Conservation (phyloP, 2,329 filamentous ascomycete genomes). For the Macrophomina phaseolina region DNA sequence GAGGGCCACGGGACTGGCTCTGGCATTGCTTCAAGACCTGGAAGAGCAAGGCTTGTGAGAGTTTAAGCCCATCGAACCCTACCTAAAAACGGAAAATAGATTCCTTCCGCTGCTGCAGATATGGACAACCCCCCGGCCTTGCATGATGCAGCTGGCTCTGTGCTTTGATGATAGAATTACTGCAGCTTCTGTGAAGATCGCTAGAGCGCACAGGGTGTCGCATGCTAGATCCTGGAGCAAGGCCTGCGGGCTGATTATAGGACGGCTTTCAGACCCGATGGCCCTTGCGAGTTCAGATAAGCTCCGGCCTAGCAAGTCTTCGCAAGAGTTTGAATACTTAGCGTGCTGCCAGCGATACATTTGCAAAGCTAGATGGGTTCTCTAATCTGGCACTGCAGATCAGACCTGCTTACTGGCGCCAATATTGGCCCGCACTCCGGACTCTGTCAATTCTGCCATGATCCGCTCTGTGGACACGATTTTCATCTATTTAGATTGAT, state of each 20-base stretch:
- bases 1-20: background rate
- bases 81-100: background rate
- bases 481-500: no score
- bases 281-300: background rate
- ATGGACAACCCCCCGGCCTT: background rate
- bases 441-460: no score
- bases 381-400: no score
- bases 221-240: background rate
- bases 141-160: background rate
- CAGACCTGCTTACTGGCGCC: no score
- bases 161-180: background rate
- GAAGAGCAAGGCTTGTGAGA: background rate
- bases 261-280: background rate
- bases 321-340: background rate
- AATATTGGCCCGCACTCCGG: no score
- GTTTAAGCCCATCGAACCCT: background rate
- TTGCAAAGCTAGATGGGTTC: no score
- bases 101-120: background rate
- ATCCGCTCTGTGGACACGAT: no score
- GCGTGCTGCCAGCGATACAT: background rate
- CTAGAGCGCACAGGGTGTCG: background rate
- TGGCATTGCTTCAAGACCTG: background rate
- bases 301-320: background rate
- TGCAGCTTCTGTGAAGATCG: background rate
- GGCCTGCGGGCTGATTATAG: background rate